phyloP scores from a whole-genome alignment of 108 stramenopile species.

The Cyclotella sp. region DNA sequence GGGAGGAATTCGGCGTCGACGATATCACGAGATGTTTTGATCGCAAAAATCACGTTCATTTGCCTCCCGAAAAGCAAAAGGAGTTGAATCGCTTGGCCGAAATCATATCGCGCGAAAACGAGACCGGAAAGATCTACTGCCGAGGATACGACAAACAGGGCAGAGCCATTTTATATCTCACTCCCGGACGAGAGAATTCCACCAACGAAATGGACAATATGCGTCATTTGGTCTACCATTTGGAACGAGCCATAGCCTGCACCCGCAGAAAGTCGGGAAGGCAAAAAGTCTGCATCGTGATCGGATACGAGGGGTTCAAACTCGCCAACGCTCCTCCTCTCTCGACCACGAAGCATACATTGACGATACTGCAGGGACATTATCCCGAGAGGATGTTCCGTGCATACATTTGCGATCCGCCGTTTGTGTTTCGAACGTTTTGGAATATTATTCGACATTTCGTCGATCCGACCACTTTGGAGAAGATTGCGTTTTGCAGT shows the following conservation, averaged over 20 bases:
- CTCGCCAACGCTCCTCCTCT: constrained; percentile 80
- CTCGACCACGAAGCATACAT: constrained; percentile 71
- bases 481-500: constrained; percentile 83
- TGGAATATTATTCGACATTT: constrained; percentile 86
- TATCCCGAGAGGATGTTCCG: constrained; percentile 89
- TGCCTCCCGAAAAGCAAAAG: constrained; percentile 24
- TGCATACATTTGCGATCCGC: constrained; percentile 87
- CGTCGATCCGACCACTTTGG: constrained; percentile 86
- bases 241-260: constrained; percentile 90
- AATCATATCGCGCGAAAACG: constrained; percentile 68
- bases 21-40: constrained; percentile 52
- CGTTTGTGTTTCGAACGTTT: constrained; percentile 84
- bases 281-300: constrained; percentile 86
- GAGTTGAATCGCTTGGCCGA: constrained; percentile 37
- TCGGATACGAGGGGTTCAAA: constrained; percentile 86
- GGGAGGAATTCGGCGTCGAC: constrained; percentile 82
- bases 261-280: constrained; percentile 58
- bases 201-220: constrained; percentile 78
- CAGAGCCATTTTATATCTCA: constrained; percentile 84
- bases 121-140: constrained; percentile 87
- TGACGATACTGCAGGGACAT: constrained; percentile 88
- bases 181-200: constrained; percentile 88
- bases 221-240: constrained; percentile 87
- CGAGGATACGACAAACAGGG: constrained; percentile 87
- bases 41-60: constrained; percentile 4